Conservation (phyloP, 179 eudicot species). For the Vitellaria paradoxa region DNA sequence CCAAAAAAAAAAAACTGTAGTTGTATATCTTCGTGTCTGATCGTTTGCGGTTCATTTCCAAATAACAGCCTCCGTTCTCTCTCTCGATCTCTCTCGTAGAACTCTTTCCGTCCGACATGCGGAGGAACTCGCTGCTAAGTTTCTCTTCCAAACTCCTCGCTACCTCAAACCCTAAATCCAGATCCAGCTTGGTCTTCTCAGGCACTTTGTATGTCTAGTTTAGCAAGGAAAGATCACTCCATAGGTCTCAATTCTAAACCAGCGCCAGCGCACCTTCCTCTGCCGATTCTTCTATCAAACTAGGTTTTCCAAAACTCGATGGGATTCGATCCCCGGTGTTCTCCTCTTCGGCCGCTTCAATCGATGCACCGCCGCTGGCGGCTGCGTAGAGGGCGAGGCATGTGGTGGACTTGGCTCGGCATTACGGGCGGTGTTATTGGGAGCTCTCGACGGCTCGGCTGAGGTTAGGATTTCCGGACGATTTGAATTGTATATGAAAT, state of each 20-base stretch:
- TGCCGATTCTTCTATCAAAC: constrained; percentile 23
- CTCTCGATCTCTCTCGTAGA: background rate
- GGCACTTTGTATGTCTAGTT: background rate
- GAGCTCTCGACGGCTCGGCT: constrained; percentile 92
- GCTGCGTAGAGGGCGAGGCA: constrained; percentile 32
- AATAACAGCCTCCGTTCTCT: too few species aligned
- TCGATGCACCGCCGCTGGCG: constrained; percentile 28
- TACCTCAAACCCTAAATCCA: constrained; percentile 14
- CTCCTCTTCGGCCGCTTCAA: constrained; percentile 23
- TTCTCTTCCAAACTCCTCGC: constrained; percentile 41
- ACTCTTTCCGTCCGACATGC: constrained; percentile 18
- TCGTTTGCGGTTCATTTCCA: too few species aligned
- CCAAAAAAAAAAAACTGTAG: too few species aligned
- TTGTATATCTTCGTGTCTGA: too few species aligned
- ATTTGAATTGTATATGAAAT: background rate
- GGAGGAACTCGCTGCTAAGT: constrained; percentile 57
- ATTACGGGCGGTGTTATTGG: constrained; percentile 78
- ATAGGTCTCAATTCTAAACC: constrained; percentile 21
- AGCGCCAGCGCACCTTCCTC: constrained; percentile 31
- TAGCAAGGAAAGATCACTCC: constrained; percentile 15
- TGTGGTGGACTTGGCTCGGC: constrained; percentile 40
- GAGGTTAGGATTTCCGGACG: constrained; percentile 36
- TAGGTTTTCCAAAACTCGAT: constrained; percentile 20
- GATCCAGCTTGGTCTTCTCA: constrained; percentile 10
- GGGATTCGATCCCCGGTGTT: constrained; percentile 18